Evolutionary conservation across 192 early-diverging fungal species (phyloP).

Genomic region (Mortierella alpina): DNA sequence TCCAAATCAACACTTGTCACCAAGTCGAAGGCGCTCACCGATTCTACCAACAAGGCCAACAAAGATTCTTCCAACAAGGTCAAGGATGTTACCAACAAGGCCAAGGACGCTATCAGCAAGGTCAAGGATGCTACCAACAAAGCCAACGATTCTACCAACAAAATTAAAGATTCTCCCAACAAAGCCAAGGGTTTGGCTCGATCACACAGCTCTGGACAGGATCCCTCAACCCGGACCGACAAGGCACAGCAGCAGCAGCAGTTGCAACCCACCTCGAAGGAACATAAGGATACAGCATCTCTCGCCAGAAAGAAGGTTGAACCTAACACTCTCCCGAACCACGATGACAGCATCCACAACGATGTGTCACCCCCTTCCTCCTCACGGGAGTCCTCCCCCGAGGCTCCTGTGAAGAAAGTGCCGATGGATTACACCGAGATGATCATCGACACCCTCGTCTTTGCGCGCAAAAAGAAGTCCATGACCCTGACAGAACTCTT

Average conservation of each 20-base stretch:
- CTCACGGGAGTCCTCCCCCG: conserved; percentile 20
- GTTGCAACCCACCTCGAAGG: neutral
- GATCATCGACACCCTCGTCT: conserved; percentile 66
- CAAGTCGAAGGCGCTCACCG: no score
- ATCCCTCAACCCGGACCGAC: neutral
- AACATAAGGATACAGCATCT: conserved; percentile 1
- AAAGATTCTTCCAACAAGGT: neutral
- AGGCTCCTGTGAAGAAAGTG: conserved; percentile 1
- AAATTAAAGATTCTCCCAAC: neutral
- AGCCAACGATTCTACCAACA: neutral
- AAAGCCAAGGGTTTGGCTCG: no score
- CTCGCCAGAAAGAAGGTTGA: neutral
- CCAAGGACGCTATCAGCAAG: neutral
- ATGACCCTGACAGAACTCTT: conserved; percentile 65
- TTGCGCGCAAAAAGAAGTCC: conserved; percentile 63
- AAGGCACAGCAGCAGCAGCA: conserved; percentile 6
- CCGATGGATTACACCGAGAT: conserved; percentile 56
- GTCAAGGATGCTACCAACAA: neutral
- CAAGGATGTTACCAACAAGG: neutral
- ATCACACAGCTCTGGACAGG: no score
- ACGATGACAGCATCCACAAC: neutral
- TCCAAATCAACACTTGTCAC: no score
- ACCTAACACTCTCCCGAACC: neutral
- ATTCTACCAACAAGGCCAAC: neutral
- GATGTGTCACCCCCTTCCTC: neutral